Evolutionary conservation across 2,329 filamentous ascomycete genomes (phyloP), one percentile per base, ranked within the genome.

Genomic region (Pyrenochaeta sp.): DNA sequence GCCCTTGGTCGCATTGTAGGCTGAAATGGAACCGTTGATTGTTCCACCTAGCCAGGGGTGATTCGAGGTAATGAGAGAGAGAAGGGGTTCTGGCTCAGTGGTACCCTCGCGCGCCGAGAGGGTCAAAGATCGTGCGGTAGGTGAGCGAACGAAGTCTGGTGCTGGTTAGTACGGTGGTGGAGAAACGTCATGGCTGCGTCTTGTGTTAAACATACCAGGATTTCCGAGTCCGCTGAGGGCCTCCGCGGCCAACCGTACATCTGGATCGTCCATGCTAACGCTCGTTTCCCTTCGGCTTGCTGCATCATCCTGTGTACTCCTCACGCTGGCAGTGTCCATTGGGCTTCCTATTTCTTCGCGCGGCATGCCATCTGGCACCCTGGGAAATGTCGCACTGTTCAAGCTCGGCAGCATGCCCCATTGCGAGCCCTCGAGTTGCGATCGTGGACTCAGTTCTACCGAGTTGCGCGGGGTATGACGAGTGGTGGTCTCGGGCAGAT

Each of bases 1-100:
- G 57, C 92, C 90, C 72, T 97, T 96, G 8, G 89, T 91, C 3
- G 82, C 86, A 19, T 88, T 87, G 68, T 97, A 97, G 1, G 89
- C 90, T 1, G 88, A 90, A 6, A 93, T 82, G 0, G 91, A 93
- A 38, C 87, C 86, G 55, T 89, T 90, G 58, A 96, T 92, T 0
- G 91, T 90, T 19, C 85, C 90, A 7, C 89, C 90, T 11, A 96
- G 81, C 49, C 95, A 78, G 0, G 93, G 93, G 65, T 96, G 91
- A 1, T 89, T 89, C 2, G 90, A 92, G 0, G 91, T 95, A 15
- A 97, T 81, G 1, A 97, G 83, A 4, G 90, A 89, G 3, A 97
- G 77, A 5, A 96, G 79, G 1, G 92, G 94, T 69, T 96, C 91
- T 5, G 84, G 80, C 27, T 87, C 81, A 10, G 77, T 72, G 1